Percentiles rank a stretch among this genome's conserved stretches.
Evolutionary conservation across 2,329 filamentous ascomycete genomes (phyloP).

Genomic region (Orbilia blumenaviensis): DNA sequence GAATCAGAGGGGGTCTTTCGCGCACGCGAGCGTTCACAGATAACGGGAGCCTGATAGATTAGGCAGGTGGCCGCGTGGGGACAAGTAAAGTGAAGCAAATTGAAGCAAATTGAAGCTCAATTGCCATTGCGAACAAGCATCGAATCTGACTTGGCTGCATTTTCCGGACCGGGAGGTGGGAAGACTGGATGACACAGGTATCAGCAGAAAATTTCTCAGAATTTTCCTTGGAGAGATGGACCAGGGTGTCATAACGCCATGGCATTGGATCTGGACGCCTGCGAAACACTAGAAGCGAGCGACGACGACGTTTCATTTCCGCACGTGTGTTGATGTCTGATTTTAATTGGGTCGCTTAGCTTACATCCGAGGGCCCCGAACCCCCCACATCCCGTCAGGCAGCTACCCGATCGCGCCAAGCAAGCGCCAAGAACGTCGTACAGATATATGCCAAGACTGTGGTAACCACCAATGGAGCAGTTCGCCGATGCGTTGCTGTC

Average conservation of each 20-base stretch:
- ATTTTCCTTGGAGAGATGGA: conserved; percentile 8
- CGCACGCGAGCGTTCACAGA: conserved; percentile 36
- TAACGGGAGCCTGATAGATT: conserved; percentile 35
- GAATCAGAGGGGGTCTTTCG: conserved; percentile 22
- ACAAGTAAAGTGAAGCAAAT: neutral
- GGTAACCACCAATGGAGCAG: conserved; percentile 26
- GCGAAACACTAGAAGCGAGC: neutral
- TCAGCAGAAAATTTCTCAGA: neutral
- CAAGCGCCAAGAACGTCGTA: conserved; percentile 25
- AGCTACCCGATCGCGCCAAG: conserved; percentile 52
- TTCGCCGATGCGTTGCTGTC: conserved; percentile 29
- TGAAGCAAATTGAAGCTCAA: neutral
- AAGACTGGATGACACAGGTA: neutral
- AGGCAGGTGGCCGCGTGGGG: conserved; percentile 46
- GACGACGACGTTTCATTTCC: conserved; percentile 19
- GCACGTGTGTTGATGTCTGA: conserved; percentile 23
- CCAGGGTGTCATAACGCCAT: conserved; percentile 38
- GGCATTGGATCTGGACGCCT: conserved; percentile 8
- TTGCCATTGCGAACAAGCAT: conserved; percentile 31
- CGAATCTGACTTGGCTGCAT: conserved; percentile 36
- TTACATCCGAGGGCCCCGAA: neutral
- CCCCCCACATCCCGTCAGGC: conserved; percentile 42
- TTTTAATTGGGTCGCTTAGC: conserved; percentile 45
- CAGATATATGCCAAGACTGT: conserved; percentile 23
- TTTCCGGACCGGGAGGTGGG: neutral